Conservation (phyloP, 805 yeast genomes). For the Starmera dryadoides region DNA sequence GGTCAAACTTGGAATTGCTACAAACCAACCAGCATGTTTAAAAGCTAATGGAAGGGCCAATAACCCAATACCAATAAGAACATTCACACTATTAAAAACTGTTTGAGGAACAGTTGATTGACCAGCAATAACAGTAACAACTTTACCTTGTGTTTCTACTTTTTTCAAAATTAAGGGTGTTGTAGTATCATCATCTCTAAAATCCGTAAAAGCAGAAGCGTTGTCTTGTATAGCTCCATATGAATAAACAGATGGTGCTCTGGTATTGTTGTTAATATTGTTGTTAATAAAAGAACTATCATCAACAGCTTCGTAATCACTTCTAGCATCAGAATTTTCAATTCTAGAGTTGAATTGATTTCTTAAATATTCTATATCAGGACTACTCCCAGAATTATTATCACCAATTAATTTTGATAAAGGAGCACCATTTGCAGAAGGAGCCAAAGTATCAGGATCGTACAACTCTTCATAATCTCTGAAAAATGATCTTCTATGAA, state of each 20-base stretch:
- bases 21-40: conserved; percentile 63
- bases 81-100: conserved; percentile 68
- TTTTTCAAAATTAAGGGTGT: conserved; percentile 50
- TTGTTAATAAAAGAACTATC: conserved; percentile 31
- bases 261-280: conserved; percentile 17
- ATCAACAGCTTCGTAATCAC: conserved; percentile 29
- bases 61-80: conserved; percentile 69
- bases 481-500: conserved; percentile 53
- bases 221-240: conserved; percentile 24
- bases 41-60: conserved; percentile 69
- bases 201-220: conserved; percentile 36
- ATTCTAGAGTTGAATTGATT: conserved; percentile 10
- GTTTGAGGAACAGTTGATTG: conserved; percentile 80
- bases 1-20: conserved; percentile 54
- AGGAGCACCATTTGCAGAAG: conserved; percentile 56
- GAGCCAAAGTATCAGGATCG: conserved; percentile 64
- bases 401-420: conserved; percentile 44
- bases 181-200: conserved; percentile 27
- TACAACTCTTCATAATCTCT: conserved; percentile 54
- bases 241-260: conserved; percentile 23
- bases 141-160: conserved; percentile 68
- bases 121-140: conserved; percentile 68
- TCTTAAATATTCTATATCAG: conserved; percentile 25
- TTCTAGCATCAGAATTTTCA: conserved; percentile 7
- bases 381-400: conserved; percentile 7